phyloP scores from a whole-genome alignment of 2,329 filamentous ascomycete species.

The Xylaria sp. region DNA sequence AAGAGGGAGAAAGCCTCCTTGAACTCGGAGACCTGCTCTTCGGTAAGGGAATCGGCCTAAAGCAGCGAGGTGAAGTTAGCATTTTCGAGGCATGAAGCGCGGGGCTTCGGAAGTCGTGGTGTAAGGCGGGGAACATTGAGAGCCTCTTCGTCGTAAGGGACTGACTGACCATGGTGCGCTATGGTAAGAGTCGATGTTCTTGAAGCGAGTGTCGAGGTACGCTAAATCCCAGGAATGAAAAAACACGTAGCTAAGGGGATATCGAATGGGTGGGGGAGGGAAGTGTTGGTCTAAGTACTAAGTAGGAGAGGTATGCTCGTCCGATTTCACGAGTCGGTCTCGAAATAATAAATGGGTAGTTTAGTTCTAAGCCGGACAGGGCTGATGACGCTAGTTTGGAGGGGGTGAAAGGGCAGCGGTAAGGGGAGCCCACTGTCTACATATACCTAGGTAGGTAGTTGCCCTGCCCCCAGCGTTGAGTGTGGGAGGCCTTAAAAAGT shows the following conservation, averaged over 20 bases:
- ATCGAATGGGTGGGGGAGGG: conserved; percentile 25
- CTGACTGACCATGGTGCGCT: conserved; percentile 37
- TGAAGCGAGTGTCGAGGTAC: conserved; percentile 27
- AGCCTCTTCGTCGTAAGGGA: background rate
- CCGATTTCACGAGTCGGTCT: conserved; percentile 27
- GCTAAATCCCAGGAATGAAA: conserved; percentile 11
- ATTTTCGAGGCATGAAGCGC: conserved; percentile 33
- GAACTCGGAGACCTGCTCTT: conserved; percentile 99
- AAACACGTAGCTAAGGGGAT: conserved; percentile 24
- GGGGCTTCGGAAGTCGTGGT: conserved; percentile 42
- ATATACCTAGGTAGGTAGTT: background rate
- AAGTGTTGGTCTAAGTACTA: conserved; percentile 24
- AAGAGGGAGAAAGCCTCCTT: conserved; percentile 99
- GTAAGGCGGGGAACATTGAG: conserved; percentile 34
- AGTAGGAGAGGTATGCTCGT: conserved; percentile 11
- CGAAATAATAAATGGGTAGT: conserved; percentile 29
- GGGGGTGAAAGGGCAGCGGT: conserved; percentile 14
- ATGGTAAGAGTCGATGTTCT: conserved; percentile 2
- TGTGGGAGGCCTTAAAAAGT: conserved; percentile 7
- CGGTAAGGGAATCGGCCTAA: conserved; percentile 96
- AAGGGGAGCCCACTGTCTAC: background rate
- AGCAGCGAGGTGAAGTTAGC: conserved; percentile 39
- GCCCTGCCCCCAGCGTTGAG: conserved; percentile 1
- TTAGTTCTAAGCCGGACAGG: conserved; percentile 25
- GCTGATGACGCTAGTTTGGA: conserved; percentile 35